Base-by-base conservation (phyloP, 2,329 filamentous ascomycete species). In the Gyromitra esculenta region DNA sequence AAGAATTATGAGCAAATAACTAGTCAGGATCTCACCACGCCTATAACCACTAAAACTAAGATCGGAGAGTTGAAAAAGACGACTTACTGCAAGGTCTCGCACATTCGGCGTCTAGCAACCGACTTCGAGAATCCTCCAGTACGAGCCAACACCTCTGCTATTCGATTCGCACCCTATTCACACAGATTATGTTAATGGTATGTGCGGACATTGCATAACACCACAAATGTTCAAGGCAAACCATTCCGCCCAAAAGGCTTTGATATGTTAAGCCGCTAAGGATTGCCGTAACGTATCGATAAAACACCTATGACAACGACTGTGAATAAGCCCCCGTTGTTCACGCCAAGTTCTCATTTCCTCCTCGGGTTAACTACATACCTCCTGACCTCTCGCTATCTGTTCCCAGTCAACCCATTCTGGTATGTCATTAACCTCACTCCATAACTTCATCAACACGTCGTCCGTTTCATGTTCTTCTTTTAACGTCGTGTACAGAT, bases 341-440 rank as follows among this genome's bases (percentile, higher is more conserved):
- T 54, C n/a, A 52, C 25, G 18, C 45, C 52, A 25, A 43, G 8
- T 41, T 71, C 37, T 15, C 54, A 31, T 4, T 31, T 31, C 45
- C 56, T 37, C 48, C 56, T 31, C 31, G 21, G 6, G 35, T 35
- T 25, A 45, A 64, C 45, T 39, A n/a, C 57, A 50, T 0, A 93
- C 88, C 79, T 91, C 88, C 82, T 95, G 92, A 0, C 92, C 92
- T 80, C 92, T 86, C 75, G 87, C 85, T 72, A 95, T 90, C 81
- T 93, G 91, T 1, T 87, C 87, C 91, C 91, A 94, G 81, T 94
- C 89, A 1, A 94, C 92, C 91, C 91, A 94, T 0, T 87, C 85
- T 0, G 92, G 92, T 2, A 93, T 83, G 0, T 87, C 89, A 73
- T 89, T 90, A 72, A 91, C 85, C 81, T 93, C 86, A 0, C 83